Evolutionary conservation across 345 rosid genomes (phyloP), one percentile per base, ranked within the genome.

Genomic region (Ailanthus altissimus): DNA sequence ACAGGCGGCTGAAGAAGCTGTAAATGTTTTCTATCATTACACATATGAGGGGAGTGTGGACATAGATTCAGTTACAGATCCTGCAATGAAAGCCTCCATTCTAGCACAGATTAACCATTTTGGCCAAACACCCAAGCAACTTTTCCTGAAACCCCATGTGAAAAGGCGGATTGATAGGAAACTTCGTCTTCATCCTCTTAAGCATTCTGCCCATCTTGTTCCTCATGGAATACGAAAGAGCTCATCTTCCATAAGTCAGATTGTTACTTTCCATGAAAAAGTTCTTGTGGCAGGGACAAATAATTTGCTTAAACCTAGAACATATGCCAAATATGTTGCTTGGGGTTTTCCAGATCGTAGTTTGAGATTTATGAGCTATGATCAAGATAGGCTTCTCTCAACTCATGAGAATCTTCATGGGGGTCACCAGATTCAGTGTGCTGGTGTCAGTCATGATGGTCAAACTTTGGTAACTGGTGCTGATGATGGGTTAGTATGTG

Each of bases 291-390:
- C 93, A 0, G 90, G 97, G 79, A 72, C 81, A 28, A 94, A 92
- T 84, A 86, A 81, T 73, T 81, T 92, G 86, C 90, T 97, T 74
- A 97, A 97, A 84, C 98, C 99, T 53, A 89, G 90, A 83, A 93
- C 97, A 26, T 91, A 89, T 78, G 81, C 90, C 80, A 97, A 94
- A 77, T 97, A 92, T 78, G 86, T 97, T 12, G 85, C 97, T 38
- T 97, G 99, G 99, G 98, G 98, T 13, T 97, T 97, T 76, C 95
- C 99, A 0, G 99, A 97, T 77, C 89, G 92, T 68, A 97, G 99
- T 84, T 86, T 97, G 88, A 91, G 99, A 87, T 91, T 97, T 83
- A 76, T 94, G 86, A 92, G 92, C 89, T 94, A 91, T 86, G 99
- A 97, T 86, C 99, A 97, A 80, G 99, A 94, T 66, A 90, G 88